Conservation (phyloP, 176 grass and related monocot genomes). For the Metroxylon sagu region DNA sequence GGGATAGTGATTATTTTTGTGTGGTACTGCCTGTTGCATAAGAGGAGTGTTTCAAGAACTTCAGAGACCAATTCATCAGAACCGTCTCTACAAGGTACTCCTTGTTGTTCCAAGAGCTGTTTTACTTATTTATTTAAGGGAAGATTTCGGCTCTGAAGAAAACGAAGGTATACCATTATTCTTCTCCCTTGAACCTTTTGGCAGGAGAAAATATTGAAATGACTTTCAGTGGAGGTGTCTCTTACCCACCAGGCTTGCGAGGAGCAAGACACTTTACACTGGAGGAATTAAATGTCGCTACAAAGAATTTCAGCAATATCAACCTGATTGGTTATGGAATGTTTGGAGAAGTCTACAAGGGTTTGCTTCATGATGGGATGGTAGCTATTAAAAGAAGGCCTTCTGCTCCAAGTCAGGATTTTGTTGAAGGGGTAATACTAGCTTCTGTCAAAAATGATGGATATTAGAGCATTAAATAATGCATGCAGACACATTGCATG, state of each 20-base stretch:
- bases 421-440: slow-evolving; percentile 72
- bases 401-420: slow-evolving; percentile 59
- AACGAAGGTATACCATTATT: too few relatives aligned
- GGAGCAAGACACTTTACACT: slow-evolving; percentile 49
- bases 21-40: slow-evolving; percentile 30
- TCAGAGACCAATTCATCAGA: slow-evolving; percentile 71
- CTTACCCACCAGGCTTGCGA: slow-evolving; percentile 31
- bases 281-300: slow-evolving; percentile 65
- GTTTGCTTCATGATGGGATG: slow-evolving; percentile 81
- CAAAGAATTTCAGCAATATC: slow-evolving; percentile 56
- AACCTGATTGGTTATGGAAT: slow-evolving; percentile 78
- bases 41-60: slow-evolving; percentile 44
- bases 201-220: slow-evolving; percentile 13
- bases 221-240: slow-evolving; percentile 13
- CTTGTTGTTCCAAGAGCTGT: slow-evolving; percentile 6
- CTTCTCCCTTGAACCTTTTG: slow-evolving; percentile 3
- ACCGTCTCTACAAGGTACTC: slow-evolving; percentile 54
- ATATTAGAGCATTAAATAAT: too few relatives aligned
- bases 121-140: too few relatives aligned
- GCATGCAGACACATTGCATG: too few relatives aligned
- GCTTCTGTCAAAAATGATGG: neutral
- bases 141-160: too few relatives aligned
- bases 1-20: slow-evolving; percentile 28
- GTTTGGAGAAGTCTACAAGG: slow-evolving; percentile 95
- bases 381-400: slow-evolving; percentile 74